A percentile compares a stretch with the other conserved stretches of the same genome.
phyloP scores from a whole-genome alignment of 371 early-diverging fungal species.

The Rhizomucor pusillus region DNA sequence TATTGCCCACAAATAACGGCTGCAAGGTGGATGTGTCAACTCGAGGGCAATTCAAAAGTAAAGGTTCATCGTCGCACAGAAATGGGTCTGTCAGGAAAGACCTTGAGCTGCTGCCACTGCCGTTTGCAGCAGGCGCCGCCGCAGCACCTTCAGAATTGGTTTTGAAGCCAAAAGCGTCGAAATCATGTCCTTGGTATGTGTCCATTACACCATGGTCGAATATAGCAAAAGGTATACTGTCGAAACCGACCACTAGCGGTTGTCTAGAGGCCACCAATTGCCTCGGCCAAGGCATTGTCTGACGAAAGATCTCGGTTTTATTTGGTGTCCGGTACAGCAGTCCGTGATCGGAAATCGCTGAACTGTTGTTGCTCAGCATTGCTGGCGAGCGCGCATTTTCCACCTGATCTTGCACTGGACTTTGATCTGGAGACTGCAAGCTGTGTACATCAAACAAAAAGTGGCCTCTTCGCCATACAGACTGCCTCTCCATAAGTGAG shows the following conservation, averaged over 20 bases:
- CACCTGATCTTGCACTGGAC: not conserved
- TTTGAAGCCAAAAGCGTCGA: not conserved
- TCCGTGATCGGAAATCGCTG: not conserved
- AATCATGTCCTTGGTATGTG: not conserved
- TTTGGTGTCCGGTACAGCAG: not conserved
- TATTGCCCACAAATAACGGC: not conserved
- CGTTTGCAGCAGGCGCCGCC: too few relatives aligned
- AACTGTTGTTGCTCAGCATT: not conserved
- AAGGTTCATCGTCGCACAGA: not conserved
- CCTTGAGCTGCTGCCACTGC: not conserved
- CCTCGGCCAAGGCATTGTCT: not conserved
- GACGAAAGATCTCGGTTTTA: not conserved
- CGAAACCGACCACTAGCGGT: not conserved
- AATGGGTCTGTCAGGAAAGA: not conserved
- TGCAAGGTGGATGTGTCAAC: not conserved
- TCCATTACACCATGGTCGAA: not conserved
- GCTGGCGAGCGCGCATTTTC: not conserved
- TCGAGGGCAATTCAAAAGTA: not conserved
- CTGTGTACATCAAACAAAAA: not conserved
- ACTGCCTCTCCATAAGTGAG: not conserved
- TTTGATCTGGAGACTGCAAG: not conserved
- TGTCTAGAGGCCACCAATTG: not conserved
- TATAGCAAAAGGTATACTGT: not conserved
- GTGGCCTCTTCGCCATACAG: not conserved
- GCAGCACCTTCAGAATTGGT: too few relatives aligned